phyloP scores from a whole-genome alignment of 306 rosid genomes.

The Pyrus communis region DNA sequence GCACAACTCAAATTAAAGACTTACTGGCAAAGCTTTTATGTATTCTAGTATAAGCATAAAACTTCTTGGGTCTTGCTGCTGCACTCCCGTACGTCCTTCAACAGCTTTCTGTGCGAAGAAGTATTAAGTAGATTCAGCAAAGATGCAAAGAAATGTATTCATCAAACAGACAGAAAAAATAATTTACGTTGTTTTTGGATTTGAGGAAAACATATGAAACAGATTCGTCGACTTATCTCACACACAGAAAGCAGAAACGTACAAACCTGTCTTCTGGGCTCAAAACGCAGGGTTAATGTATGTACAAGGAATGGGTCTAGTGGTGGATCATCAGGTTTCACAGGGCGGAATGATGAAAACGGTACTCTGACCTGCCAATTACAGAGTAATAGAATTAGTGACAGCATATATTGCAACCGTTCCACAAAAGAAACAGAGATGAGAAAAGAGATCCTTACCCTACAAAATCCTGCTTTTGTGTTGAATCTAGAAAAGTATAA shows the following conservation, averaged over 20 bases:
- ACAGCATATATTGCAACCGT: neutral
- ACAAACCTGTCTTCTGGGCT: conserved; percentile 93
- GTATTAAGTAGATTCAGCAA: conserved; percentile 26
- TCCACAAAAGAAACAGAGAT: neutral
- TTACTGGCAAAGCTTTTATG: conserved; percentile 92
- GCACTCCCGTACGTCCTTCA: conserved; percentile 39
- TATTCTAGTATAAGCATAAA: conserved; percentile 84
- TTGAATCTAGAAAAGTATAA: conserved; percentile 76
- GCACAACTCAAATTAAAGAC: conserved; percentile 1
- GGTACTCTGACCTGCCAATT: conserved; percentile 85
- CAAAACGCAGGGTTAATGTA: conserved; percentile 90
- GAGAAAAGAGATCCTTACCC: conserved; percentile 40
- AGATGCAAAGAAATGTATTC: neutral
- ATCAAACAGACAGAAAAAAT: neutral
- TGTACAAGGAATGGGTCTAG: conserved; percentile 94
- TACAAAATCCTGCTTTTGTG: conserved; percentile 92
- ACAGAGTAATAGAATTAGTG: conserved; percentile 14
- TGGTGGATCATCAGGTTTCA: conserved; percentile 80
- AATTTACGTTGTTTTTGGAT: too few relatives aligned
- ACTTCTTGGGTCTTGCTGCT: conserved; percentile 79
- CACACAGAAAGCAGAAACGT: conserved; percentile 16
- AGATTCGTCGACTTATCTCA: neutral
- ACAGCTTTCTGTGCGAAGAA: conserved; percentile 53
- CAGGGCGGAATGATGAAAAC: conserved; percentile 90
- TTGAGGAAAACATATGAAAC: neutral